Evolutionary conservation across 2,329 filamentous ascomycete genomes (phyloP).

Genomic region (Myotisia sp.): DNA sequence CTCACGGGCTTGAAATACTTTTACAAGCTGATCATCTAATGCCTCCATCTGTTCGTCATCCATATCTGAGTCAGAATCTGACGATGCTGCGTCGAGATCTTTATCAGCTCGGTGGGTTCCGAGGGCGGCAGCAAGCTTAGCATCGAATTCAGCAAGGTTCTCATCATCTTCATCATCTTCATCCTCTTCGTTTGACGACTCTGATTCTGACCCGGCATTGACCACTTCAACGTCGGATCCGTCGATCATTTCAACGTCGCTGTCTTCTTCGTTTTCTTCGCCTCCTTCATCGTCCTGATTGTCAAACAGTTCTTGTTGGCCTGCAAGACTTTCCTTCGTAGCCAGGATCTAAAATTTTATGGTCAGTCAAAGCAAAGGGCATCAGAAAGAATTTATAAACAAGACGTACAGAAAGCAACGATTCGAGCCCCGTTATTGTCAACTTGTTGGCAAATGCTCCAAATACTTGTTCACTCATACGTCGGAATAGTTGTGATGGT

Average conservation of each 20-base stretch:
- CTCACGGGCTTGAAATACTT: slow-evolving; percentile 67
- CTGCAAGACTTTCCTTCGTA: slow-evolving; percentile 65
- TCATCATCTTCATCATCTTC: slow-evolving; percentile 15
- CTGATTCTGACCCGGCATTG: slow-evolving; percentile 38
- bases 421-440: slow-evolving; percentile 56
- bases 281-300: slow-evolving; percentile 39
- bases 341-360: slow-evolving; percentile 47
- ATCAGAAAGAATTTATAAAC: background rate
- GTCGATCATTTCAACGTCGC: slow-evolving; percentile 24
- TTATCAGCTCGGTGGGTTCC: slow-evolving; percentile 50
- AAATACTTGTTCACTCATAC: slow-evolving; percentile 80
- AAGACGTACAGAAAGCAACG: slow-evolving; percentile 35
- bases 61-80: slow-evolving; percentile 62
- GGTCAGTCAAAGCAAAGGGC: background rate
- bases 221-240: slow-evolving; percentile 12
- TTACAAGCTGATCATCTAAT: slow-evolving; percentile 66
- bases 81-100: slow-evolving; percentile 41
- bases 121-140: slow-evolving; percentile 62
- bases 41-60: slow-evolving; percentile 91
- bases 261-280: slow-evolving; percentile 8
- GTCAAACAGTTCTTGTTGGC: slow-evolving; percentile 75
- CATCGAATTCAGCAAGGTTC: slow-evolving; percentile 11
- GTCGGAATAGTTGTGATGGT: slow-evolving; percentile 68
- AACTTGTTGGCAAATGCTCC: slow-evolving; percentile 64
- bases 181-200: slow-evolving; percentile 44